A percentile compares a stretch with the other conserved stretches of the same genome.
phyloP scores from a whole-genome alignment of 345 rosid genomes.

The Fremontodendron californicum region DNA sequence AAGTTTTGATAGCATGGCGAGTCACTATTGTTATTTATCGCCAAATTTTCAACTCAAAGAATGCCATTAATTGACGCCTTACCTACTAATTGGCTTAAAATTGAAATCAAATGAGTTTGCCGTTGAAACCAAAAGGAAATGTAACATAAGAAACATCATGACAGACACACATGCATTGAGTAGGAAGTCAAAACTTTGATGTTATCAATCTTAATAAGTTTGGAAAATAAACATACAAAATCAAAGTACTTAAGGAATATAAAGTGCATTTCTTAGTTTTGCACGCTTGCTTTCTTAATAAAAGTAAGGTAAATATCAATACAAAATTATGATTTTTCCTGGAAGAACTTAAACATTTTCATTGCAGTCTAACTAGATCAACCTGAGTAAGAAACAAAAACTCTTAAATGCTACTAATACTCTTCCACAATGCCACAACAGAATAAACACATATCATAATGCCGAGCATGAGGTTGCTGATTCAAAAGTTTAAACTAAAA shows the following conservation, averaged over 20 bases:
- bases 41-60: neutral
- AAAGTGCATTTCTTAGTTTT: neutral
- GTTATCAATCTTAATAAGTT: neutral
- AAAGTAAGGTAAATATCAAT: neutral
- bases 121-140: neutral
- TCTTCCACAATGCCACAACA: neutral
- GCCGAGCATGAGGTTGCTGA: neutral
- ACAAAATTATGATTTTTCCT: neutral
- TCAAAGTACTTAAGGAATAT: neutral
- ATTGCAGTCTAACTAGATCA: neutral
- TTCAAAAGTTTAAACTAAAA: neutral
- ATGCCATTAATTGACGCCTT: neutral
- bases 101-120: neutral
- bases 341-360: neutral
- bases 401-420: neutral
- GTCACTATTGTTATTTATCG: neutral
- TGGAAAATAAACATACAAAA: neutral
- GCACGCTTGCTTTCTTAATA: neutral
- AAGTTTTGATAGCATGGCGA: neutral
- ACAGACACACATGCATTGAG: neutral
- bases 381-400: neutral
- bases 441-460: neutral
- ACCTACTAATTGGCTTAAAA: conserved; percentile 1
- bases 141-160: neutral
- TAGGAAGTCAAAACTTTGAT: neutral